phyloP scores from a whole-genome alignment of 108 stramenopile species.

The Nitzschia palea region DNA sequence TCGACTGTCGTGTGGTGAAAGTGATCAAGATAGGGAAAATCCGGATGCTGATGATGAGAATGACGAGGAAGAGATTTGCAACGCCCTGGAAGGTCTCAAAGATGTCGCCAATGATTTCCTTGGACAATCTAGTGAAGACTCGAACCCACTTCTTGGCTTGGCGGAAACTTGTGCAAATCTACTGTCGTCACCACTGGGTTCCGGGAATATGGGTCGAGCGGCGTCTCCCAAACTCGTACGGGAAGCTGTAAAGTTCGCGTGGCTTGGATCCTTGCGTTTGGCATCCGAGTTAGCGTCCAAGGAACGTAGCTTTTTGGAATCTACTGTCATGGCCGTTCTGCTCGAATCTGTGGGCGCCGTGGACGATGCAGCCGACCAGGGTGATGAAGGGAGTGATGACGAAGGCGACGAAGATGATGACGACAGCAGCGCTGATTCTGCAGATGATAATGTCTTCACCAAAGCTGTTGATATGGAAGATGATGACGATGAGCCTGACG shows the following conservation, averaged over 20 bases:
- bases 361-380: background rate
- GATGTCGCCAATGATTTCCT: conserved; percentile 39
- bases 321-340: conserved; percentile 49
- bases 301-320: conserved; percentile 44
- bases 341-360: conserved; percentile 63
- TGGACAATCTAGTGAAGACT: conserved; percentile 23
- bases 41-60: conserved; percentile 69
- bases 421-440: conserved; percentile 26
- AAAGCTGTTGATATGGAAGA: conserved; percentile 27
- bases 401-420: conserved; percentile 50
- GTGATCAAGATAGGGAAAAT: conserved; percentile 40
- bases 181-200: conserved; percentile 67
- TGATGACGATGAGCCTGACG: conserved; percentile 30
- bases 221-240: conserved; percentile 71
- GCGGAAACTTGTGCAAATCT: conserved; percentile 67
- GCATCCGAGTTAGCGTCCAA: conserved; percentile 26
- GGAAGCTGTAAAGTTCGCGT: conserved; percentile 68
- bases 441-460: conserved; percentile 31
- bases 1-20: conserved; percentile 49
- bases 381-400: conserved; percentile 30
- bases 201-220: conserved; percentile 54
- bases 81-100: conserved; percentile 55
- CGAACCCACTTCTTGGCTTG: conserved; percentile 57
- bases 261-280: conserved; percentile 57
- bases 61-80: conserved; percentile 57